phyloP scores from a whole-genome alignment of 768 basidiomycete genomes.

The Daedaleopsis nitida region DNA sequence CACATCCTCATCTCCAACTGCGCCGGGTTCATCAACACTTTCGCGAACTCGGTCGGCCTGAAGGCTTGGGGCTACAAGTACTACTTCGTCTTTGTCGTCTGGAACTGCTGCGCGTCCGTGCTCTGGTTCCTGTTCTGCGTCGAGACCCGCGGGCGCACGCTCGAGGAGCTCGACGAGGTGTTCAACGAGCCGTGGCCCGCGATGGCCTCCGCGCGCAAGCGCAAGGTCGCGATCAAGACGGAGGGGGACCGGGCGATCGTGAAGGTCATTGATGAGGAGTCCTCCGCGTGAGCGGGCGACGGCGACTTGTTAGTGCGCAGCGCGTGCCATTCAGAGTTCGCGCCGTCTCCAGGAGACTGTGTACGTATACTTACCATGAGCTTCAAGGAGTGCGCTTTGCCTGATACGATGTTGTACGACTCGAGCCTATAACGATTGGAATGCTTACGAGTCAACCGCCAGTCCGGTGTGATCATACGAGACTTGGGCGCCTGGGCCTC shows the following conservation, averaged over 20 bases:
- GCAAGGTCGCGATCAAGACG: neutral
- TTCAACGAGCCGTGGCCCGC: slow-evolving; percentile 7
- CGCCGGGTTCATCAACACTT: slow-evolving; percentile 8
- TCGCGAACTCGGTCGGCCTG: slow-evolving; percentile 7
- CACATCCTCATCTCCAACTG: slow-evolving; percentile 3
- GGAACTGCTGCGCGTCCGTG: neutral
- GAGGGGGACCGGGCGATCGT: neutral
- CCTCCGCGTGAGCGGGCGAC: neutral
- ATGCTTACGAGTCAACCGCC: no score
- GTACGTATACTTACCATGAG: no score
- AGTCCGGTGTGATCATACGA: no score
- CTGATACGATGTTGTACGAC: no score
- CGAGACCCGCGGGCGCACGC: slow-evolving; percentile 7
- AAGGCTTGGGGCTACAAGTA: slow-evolving; percentile 5
- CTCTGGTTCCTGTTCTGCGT: slow-evolving; percentile 10
- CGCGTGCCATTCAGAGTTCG: no score
- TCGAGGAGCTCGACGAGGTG: slow-evolving; percentile 8
- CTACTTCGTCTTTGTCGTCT: slow-evolving; percentile 12
- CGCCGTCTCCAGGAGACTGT: no score
- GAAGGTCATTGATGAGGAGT: neutral
- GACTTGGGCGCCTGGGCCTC: no score
- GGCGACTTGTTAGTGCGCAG: no score
- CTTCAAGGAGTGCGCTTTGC: no score
- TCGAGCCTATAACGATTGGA: no score
- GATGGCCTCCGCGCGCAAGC: slow-evolving; percentile 1